phyloP scores from a whole-genome alignment of 805 yeast genomes.

The Brettanomyces anomalus region DNA sequence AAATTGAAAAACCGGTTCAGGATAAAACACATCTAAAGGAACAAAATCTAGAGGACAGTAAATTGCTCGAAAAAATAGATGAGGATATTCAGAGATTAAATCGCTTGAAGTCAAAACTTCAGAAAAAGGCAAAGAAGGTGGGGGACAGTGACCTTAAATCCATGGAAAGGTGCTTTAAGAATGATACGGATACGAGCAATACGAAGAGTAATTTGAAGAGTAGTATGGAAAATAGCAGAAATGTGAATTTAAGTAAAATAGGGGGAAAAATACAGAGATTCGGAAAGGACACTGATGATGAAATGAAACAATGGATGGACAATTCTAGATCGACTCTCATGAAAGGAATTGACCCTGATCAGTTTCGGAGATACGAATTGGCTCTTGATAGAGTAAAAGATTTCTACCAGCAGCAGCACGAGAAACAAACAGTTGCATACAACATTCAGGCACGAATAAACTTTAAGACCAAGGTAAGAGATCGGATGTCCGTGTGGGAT shows the following conservation, averaged over 20 bases:
- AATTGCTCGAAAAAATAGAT: slow-evolving; percentile 30
- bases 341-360: slow-evolving; percentile 19
- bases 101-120: slow-evolving; percentile 24
- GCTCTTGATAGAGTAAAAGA: slow-evolving; percentile 61
- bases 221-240: slow-evolving; percentile 1
- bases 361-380: slow-evolving; percentile 56
- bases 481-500: slow-evolving; percentile 65
- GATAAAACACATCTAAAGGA: slow-evolving; percentile 5
- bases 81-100: slow-evolving; percentile 36
- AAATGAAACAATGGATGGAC: slow-evolving; percentile 14
- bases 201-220: slow-evolving; percentile 4
- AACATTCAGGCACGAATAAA: slow-evolving; percentile 64
- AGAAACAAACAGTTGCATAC: slow-evolving; percentile 62
- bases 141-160: slow-evolving; percentile 4
- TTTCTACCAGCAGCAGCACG: slow-evolving; percentile 62
- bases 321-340: slow-evolving; percentile 13
- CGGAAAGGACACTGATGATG: background rate
- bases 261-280: slow-evolving; percentile 1
- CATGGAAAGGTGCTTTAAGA: too few relatives aligned
- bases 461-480: slow-evolving; percentile 59
- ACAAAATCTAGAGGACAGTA: slow-evolving; percentile 24
- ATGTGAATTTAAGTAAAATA: background rate
- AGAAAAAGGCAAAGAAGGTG: slow-evolving; percentile 7
- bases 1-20: too few relatives aligned
- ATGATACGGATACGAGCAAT: too few relatives aligned